Base-by-base conservation (phyloP, 768 basidiomycete genomes). In the Tephrocybe sp. region DNA sequence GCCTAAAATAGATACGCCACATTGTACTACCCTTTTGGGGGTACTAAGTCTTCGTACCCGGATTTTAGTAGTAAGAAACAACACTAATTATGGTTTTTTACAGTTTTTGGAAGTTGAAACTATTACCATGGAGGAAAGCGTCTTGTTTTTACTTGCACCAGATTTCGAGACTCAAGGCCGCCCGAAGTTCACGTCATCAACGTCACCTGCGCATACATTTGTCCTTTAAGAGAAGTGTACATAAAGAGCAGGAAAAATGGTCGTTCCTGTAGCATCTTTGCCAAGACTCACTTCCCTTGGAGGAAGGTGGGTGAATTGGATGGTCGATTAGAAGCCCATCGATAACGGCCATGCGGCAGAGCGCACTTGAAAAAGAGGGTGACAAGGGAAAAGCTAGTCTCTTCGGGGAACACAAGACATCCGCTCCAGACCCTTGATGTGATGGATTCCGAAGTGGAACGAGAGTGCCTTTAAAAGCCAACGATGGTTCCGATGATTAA, bases 301-400 rank as follows among this genome's bases (percentile, higher is more conserved):
- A 44, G 50, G 42, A 50, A 50, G 42, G 49, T 37, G 25, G 14
- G 12, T 10, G 32, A 3, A 30, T 20, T 9, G 6, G 18, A 20
- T 20, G 1, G 34, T 3, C 9, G 10, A 18, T 43, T 41, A n/a
- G 1, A 15, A 21, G 3, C 12, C 33, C 42, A 51, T 51, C 34
- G 50, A 51, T 51, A 51, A 44, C n/a, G 34, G 15, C 38, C 50
- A 51, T n/a, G 42, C 32, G 50, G 25, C 42, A 24, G 9, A 23
- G 3, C 24, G 14, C 5, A 26, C 21, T 36, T 15, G 34, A 17
- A 39, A 39, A 39, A 39, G 18, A 43, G 24, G 42, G 26, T 28
- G 30, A 26, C 15, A n/a, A 36, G 7, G 21, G 23, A 50, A 24
- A 36, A 43, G n/a, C 42, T 21, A 26, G 17, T 43, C 41, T 45